phyloP scores from a whole-genome alignment of 2,329 filamentous ascomycete genomes.

The Pseudogymnoascus sp. region DNA sequence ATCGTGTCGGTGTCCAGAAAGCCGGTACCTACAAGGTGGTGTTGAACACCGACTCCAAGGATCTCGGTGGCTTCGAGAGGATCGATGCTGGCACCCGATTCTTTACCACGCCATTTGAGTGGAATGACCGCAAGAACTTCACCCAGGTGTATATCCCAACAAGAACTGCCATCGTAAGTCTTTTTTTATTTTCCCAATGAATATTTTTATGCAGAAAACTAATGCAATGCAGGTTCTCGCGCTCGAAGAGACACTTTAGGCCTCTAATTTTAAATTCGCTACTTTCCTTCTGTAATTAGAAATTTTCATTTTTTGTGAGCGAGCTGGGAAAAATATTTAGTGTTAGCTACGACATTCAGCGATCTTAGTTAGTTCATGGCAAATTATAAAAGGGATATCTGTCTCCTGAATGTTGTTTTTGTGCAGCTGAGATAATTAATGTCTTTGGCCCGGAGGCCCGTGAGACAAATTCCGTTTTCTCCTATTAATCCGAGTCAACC shows the following conservation, averaged over 20 bases:
- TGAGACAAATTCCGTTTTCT: slow-evolving; percentile 9
- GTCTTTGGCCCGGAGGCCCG: background rate
- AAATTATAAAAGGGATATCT: background rate
- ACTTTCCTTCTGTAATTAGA: slow-evolving; percentile 3
- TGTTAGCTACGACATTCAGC: slow-evolving; percentile 8
- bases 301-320: slow-evolving; percentile 5
- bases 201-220: slow-evolving; percentile 12
- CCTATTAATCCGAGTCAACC: slow-evolving; percentile 10
- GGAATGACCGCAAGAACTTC: slow-evolving; percentile 88
- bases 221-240: slow-evolving; percentile 28
- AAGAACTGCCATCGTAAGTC: slow-evolving; percentile 70
- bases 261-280: background rate
- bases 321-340: slow-evolving; percentile 6
- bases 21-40: slow-evolving; percentile 82
- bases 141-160: slow-evolving; percentile 85
- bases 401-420: slow-evolving; percentile 7
- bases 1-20: slow-evolving; percentile 79
- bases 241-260: slow-evolving; percentile 30
- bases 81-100: slow-evolving; percentile 76
- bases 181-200: background rate
- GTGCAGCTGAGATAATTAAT: background rate
- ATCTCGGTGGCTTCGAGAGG: slow-evolving; percentile 72
- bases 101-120: slow-evolving; percentile 83
- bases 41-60: slow-evolving; percentile 69
- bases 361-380: background rate